phyloP scores from a whole-genome alignment of 306 rosid species.

The Acacia melanoxylon region DNA sequence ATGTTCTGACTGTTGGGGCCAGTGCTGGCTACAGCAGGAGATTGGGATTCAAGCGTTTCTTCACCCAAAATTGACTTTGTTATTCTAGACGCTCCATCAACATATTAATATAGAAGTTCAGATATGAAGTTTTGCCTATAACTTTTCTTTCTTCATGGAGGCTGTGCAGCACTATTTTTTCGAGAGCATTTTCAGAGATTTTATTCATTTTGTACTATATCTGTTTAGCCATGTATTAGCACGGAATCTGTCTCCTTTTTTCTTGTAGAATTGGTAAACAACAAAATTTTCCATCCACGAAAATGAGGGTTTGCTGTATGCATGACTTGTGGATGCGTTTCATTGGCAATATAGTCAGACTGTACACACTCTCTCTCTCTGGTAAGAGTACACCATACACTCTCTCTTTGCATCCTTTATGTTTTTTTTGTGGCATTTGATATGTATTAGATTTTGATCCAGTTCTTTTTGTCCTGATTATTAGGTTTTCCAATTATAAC shows the following conservation, averaged over 20 bases:
- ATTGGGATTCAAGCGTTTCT: slow-evolving; percentile 28
- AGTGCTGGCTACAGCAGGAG: slow-evolving; percentile 34
- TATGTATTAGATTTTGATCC: background rate
- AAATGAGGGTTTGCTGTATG: slow-evolving; percentile 28
- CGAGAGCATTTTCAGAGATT: slow-evolving; percentile 56
- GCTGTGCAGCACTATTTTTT: slow-evolving; percentile 48
- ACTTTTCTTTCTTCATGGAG: slow-evolving; percentile 45
- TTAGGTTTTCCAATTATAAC: background rate
- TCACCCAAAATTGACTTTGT: slow-evolving; percentile 14
- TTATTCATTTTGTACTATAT: slow-evolving; percentile 64
- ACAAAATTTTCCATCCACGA: slow-evolving; percentile 42
- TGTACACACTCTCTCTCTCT: background rate
- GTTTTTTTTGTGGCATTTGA: background rate
- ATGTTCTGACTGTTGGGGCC: slow-evolving; percentile 42
- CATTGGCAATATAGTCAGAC: background rate
- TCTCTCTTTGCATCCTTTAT: background rate
- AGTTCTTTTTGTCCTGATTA: background rate
- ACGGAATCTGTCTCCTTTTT: slow-evolving; percentile 29
- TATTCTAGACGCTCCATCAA: slow-evolving; percentile 32
- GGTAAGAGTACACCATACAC: slow-evolving; percentile 16
- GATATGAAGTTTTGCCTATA: slow-evolving; percentile 37
- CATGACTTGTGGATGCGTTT: slow-evolving; percentile 34
- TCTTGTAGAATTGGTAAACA: slow-evolving; percentile 38
- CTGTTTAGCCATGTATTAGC: slow-evolving; percentile 41
- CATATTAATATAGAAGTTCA: slow-evolving; percentile 36